Conservation (phyloP, 2,329 filamentous ascomycete species). For the Hirsutella minnesotensis region DNA sequence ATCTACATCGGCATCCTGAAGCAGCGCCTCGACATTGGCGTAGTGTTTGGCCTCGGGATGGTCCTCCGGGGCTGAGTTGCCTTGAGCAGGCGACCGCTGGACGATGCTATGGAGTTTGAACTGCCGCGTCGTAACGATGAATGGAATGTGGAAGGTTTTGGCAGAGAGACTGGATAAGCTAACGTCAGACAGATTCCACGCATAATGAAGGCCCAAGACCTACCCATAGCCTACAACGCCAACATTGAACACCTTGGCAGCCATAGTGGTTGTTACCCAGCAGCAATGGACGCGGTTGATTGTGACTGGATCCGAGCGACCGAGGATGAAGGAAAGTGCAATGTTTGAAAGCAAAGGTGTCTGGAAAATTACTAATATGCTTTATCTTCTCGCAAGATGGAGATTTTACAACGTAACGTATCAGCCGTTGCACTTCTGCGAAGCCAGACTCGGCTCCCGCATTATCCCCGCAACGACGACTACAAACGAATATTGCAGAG, state of each 20-base stretch:
- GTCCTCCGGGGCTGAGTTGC: slow-evolving; percentile 57
- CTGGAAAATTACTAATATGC: neutral
- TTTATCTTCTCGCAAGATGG: too few species aligned
- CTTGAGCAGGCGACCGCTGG: slow-evolving; percentile 54
- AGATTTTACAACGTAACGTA: too few species aligned
- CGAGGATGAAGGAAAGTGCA: too few species aligned
- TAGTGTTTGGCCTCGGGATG: slow-evolving; percentile 54
- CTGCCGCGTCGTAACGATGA: slow-evolving; percentile 51
- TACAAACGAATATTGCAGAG: neutral
- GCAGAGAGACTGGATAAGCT: slow-evolving; percentile 39
- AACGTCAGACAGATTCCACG: neutral
- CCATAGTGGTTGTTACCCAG: slow-evolving; percentile 12
- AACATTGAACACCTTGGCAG: slow-evolving; percentile 32
- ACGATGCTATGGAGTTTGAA: slow-evolving; percentile 65
- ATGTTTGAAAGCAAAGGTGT: too few species aligned
- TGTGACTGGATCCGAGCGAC: too few species aligned
- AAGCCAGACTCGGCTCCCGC: too few species aligned
- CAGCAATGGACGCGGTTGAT: too few species aligned
- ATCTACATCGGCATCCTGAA: slow-evolving; percentile 54
- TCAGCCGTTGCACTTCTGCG: too few species aligned
- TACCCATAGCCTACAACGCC: slow-evolving; percentile 41
- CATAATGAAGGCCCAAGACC: slow-evolving; percentile 5
- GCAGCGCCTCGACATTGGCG: slow-evolving; percentile 47
- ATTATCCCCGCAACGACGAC: neutral
- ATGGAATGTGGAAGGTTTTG: slow-evolving; percentile 77